These are phyloP conservation scores for Euphorbia tirucalli DNA, from an alignment of 345 rosid genomes.

Conservation along the genomic window DNA sequence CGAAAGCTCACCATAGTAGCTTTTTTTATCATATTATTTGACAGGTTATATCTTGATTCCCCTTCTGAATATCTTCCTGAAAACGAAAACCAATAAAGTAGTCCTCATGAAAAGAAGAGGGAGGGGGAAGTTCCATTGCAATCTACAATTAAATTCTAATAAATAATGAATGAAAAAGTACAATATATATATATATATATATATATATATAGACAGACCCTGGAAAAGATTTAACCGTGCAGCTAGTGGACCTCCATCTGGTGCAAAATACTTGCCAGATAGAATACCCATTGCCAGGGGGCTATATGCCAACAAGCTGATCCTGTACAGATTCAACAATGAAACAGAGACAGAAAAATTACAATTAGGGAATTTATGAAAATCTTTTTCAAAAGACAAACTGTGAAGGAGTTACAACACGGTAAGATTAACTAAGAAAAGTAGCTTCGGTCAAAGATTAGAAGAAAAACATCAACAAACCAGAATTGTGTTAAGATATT, in stretches of 20 bases:
- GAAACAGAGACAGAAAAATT: conserved; percentile 6
- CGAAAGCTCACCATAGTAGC: conserved; percentile 37
- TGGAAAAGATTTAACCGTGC: conserved; percentile 56
- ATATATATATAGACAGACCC: conserved; percentile 41
- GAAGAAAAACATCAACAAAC: not conserved
- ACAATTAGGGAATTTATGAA: not conserved
- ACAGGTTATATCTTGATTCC: conserved; percentile 49
- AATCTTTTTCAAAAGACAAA: conserved; percentile 3
- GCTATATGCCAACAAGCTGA: conserved; percentile 58
- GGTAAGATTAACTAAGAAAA: not conserved
- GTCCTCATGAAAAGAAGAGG: not conserved
- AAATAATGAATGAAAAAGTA: not conserved
- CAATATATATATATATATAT: no score
- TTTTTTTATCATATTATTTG: conserved; percentile 26
- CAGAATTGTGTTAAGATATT: not conserved
- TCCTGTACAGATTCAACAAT: conserved; percentile 25
- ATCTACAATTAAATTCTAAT: not conserved
- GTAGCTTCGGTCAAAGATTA: not conserved
- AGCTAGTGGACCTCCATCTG: conserved; percentile 44
- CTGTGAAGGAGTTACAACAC: not conserved
- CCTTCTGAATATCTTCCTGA: conserved; percentile 63
- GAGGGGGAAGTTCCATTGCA: not conserved
- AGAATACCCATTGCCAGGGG: conserved; percentile 70
- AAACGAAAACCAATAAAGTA: not conserved
- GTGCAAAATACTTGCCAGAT: conserved; percentile 56